Base-by-base conservation (phyloP, 2,329 filamentous ascomycete genomes). In the Cytospora mali region DNA sequence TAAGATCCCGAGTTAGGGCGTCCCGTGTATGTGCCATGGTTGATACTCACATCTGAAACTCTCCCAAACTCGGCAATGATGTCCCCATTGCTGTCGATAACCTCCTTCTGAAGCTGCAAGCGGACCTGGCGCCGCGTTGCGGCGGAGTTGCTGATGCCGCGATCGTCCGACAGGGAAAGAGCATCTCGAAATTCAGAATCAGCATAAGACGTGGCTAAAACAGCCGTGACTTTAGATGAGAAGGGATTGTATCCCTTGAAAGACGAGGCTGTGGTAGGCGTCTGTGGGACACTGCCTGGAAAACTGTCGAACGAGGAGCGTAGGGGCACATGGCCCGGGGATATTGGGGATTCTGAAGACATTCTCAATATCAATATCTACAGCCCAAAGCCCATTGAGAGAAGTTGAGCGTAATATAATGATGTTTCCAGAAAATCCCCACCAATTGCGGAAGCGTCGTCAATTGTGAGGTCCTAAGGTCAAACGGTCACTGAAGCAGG, bases 151-250 rank as follows among this genome's bases (percentile, higher is more conserved):
- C 83, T 79, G 16, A 93, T 75, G 0, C 83, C 82, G 39, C 91
- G 84, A 55, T 85, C 79, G 75, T 97, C 94, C 23, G 98, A 79
- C 1, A 95, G 86, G 58, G 85, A 81, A 31, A 99, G 79, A 16
- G 93, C 89, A 79, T 96, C 91, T 67, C 92, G 87, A 69, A 98
- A 96, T 68, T 97, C 94, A 6, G 91, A 83, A 75, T 98, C 95
- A 7, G 93, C 90, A 76, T 97, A 97, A 0, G 94, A 97, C 2
- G 92, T 89, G 4, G 95, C 97, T 55, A 98, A 84, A 48, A 98
- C 90, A 65, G 86, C 88, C 27, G 92, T 91, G 69, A 97, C 85
- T 72, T 95, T 92, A 65, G 89, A 89, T 9, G 91, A 88, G 33
- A 98, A 80, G 9, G 92, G 89, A 74, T 86, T 92, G 16, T 79